Conservation (phyloP, 208 protist genomes). For the Leptomonas pyrrhocoris region DNA sequence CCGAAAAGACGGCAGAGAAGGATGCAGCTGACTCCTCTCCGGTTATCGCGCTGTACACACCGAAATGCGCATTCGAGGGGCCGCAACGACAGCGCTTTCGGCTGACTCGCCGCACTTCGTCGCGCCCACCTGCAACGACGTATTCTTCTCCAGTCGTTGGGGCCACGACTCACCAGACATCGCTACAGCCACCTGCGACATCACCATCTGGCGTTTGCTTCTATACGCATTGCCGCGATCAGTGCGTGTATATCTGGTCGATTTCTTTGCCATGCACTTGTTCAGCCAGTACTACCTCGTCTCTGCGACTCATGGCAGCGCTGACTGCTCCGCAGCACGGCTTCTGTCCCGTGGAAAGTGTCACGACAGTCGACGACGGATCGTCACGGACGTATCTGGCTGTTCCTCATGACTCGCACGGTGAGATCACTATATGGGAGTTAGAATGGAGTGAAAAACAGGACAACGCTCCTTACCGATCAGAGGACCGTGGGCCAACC, state of each 20-base stretch:
- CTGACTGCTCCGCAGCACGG: conserved; percentile 72
- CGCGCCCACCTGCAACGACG: not conserved
- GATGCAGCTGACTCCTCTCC: not conserved
- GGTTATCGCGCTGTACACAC: not conserved
- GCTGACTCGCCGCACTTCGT: conserved; percentile 17
- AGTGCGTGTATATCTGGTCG: conserved; percentile 72
- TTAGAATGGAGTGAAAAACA: conserved; percentile 9
- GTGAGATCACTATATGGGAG: conserved; percentile 45
- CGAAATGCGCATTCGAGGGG: not conserved
- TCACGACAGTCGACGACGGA: not conserved
- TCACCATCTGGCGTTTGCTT: conserved; percentile 35
- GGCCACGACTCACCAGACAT: not conserved
- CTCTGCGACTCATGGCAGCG: conserved; percentile 40
- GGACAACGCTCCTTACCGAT: not conserved
- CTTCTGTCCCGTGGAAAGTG: conserved; percentile 63
- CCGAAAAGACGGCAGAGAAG: not conserved
- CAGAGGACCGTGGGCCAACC: not conserved
- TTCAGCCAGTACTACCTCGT: not conserved
- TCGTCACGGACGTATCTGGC: conserved; percentile 32
- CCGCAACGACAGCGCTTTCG: conserved; percentile 39
- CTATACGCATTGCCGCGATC: conserved; percentile 84
- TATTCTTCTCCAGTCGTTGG: not conserved
- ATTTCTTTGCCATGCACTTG: not conserved
- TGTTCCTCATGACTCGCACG: conserved; percentile 60
- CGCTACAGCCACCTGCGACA: not conserved